These are phyloP conservation scores for Boletus pseudo-olivaceus DNA, from an alignment of 768 basidiomycete species.

Conservation along the genomic window DNA sequence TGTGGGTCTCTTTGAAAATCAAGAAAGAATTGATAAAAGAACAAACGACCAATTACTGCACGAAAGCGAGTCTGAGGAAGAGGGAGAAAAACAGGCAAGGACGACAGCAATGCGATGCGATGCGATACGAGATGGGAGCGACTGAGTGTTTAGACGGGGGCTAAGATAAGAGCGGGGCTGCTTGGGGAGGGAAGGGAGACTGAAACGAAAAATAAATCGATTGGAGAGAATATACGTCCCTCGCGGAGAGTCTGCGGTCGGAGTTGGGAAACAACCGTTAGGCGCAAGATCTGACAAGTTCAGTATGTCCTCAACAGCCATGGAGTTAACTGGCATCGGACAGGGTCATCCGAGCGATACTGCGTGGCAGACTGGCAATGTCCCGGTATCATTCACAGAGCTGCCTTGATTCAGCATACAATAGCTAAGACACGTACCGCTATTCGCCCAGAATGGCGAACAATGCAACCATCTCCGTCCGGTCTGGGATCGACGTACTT, in stretches of 20 bases:
- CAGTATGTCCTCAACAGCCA: neutral
- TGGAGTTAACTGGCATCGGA: conserved; percentile 2
- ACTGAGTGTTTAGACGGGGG: conserved; percentile 29
- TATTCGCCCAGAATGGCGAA: conserved; percentile 24
- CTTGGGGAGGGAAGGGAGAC: conserved; percentile 5
- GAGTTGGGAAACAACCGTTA: conserved; percentile 29
- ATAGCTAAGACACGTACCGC: conserved; percentile 23
- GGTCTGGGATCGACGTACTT: conserved; percentile 17
- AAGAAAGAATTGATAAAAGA: conserved; percentile 23
- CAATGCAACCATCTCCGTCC: conserved; percentile 20
- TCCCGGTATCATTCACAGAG: conserved; percentile 2
- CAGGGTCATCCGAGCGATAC: neutral
- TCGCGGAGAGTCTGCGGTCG: conserved; percentile 32
- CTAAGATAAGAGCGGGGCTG: conserved; percentile 28
- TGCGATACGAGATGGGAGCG: conserved; percentile 25
- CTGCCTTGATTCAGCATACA: conserved; percentile 24
- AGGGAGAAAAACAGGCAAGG: conserved; percentile 16
- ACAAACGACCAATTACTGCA: conserved; percentile 29
- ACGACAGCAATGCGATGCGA: conserved; percentile 36
- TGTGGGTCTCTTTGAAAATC: conserved; percentile 22
- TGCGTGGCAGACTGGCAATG: neutral
- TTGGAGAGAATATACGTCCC: conserved; percentile 23
- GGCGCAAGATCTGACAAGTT: conserved; percentile 18
- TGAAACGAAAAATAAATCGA: conserved; percentile 29
- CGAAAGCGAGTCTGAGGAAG: conserved; percentile 27